Base-by-base conservation (phyloP, 495 filamentous ascomycete species). In the Penicillium maclennaniae region DNA sequence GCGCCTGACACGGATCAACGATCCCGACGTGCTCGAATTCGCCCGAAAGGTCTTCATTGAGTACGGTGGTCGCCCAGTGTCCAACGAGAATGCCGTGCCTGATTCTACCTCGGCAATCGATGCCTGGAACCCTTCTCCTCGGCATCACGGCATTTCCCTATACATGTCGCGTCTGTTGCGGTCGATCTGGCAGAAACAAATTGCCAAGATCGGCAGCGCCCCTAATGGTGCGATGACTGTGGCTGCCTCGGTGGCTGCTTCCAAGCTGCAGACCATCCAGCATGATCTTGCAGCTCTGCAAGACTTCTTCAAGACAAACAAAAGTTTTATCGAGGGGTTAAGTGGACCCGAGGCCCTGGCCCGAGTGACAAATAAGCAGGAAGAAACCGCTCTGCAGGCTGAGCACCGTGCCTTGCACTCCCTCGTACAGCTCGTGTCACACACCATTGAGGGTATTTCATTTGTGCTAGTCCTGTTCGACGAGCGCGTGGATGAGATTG, bases 391-490 rank as follows among this genome's bases (percentile, higher is more conserved):
- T 3, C 74, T 92, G 25, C 92, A 96, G 67, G 91, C 86, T 15
- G 93, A 99, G 70, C 91, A 97, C 66, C 89, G 92, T 56, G 92
- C 92, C 4, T 74, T 99, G 50, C 86, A 92, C 62, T 89, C 90
- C 1, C 78, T 97, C 25, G 82, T 91, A 41, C 81, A 87, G 41
- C 71, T 97, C 12, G 87, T 96, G 59, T 82, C 81, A 20, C 87
- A 87, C 66, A 88, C 96, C 34, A 89, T 95, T 25, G 95, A 99
- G 64, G 93, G 95, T 9, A 95, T 99, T 47, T 91, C 91, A 0
- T 99, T 99, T 54, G 88, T 95, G 8, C 76, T 89, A 28, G 92
- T 96, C 54, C 76, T 99, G 0, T 96, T 97, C 49, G 91, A 97
- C 49, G 91, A 97, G 73, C 81, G 86, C 3, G 84, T 96, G 9